Evolutionary conservation across 208 protist species (phyloP), one percentile per base, ranked within the genome.

Genomic region (Trypanosoma boissoni): DNA sequence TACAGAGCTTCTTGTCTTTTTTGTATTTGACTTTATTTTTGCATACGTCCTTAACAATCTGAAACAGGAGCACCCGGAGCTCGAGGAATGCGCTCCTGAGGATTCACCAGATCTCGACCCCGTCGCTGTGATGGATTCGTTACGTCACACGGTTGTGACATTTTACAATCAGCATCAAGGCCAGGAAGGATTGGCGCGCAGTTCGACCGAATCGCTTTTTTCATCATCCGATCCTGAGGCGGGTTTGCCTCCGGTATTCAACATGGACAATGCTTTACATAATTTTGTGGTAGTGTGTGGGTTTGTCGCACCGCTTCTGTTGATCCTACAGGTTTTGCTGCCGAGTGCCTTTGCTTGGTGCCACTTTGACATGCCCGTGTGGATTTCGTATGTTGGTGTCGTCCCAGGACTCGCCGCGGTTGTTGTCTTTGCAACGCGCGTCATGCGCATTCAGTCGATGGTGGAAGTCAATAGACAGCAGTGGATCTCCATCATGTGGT

Each of bases 401-500:
- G 44, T 80, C 16, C 63, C 77, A 0, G 81, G 76, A n/a, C 28
- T 92, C 44, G 78, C 76, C 9, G 71, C 68, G 10, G 46, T 64
- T 7, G 52, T 52, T 26, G 60, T 92, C 43, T 92, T 79, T 59
- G 72, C 59, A 6, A 42, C 68, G 26, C 81, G 86, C 41, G 58
- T 67, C 28, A 66, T 72, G 31, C 58, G 68, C n/a, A 23, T 77
- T 26, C 31, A 39, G 18, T 48, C 64, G 29, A 53, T 76, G 24
- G 46, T 55, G 8, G 79, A 92, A 12, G 76, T 89, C 2, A 83
- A 58, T 42, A 78, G 78, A 36, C 72, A 78, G 46, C 65, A 86
- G 50, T 92, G 86, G 82, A 72, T 92, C 28, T 18, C 68, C 18
- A 75, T 92, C 72, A 92, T 87, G 86, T 92, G 86, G 86, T 83